phyloP scores from a whole-genome alignment of 2,329 filamentous ascomycete genomes.

The Chaetomium globosum region DNA sequence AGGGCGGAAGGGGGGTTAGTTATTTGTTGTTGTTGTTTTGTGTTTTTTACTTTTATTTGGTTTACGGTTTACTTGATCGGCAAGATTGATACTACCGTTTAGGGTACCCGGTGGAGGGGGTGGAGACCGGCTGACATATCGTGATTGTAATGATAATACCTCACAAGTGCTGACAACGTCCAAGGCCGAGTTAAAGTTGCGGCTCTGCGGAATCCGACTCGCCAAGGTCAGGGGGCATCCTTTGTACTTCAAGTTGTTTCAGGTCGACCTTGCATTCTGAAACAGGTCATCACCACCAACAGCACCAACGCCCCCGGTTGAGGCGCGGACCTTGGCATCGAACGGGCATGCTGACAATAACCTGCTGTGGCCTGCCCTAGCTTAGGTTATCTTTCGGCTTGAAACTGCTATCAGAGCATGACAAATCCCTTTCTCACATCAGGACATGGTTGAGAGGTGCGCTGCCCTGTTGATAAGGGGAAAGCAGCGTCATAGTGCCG shows the following conservation, averaged over 20 bases:
- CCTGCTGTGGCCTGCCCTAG: background rate
- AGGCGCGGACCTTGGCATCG: background rate
- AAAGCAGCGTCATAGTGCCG: background rate
- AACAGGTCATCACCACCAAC: background rate
- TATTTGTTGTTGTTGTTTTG: background rate
- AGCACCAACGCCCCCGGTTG: background rate
- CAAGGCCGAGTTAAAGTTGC: no score
- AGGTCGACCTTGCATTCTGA: background rate
- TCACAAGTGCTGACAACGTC: background rate
- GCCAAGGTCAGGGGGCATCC: background rate
- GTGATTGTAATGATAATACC: background rate
- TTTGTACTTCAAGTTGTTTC: background rate
- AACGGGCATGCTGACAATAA: background rate
- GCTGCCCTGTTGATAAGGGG: background rate
- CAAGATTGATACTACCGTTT: background rate
- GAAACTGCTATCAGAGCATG: background rate
- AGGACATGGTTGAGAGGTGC: background rate
- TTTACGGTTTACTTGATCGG: background rate
- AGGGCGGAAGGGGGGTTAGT: background rate
- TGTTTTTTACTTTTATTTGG: background rate
- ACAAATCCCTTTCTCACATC: background rate
- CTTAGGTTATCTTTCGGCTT: background rate
- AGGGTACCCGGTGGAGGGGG: background rate
- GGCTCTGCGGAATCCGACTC: background rate
- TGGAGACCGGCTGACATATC: background rate